phyloP scores from a whole-genome alignment of 2,329 filamentous ascomycete genomes.

The Fusarium praegraminearum region DNA sequence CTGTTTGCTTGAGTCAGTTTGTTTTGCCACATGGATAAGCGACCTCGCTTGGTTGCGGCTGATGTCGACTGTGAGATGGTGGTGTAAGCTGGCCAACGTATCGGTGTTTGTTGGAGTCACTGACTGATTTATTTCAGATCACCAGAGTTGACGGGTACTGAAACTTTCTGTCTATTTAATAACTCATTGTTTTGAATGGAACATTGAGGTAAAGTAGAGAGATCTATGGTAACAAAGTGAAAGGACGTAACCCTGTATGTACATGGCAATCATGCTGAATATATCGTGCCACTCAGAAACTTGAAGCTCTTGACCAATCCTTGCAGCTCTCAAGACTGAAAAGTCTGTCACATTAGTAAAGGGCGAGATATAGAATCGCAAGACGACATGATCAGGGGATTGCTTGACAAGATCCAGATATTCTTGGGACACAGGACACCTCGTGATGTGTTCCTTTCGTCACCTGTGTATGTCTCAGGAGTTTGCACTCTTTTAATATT shows the following conservation, averaged over 20 bases:
- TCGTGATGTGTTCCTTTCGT: too few species aligned
- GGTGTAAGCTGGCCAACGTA: neutral
- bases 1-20: constrained; percentile 25
- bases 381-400: neutral
- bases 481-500: too few species aligned
- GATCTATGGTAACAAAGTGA: neutral
- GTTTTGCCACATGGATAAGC: constrained; percentile 12
- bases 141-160: neutral
- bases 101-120: neutral
- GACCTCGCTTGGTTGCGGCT: neutral
- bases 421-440: neutral
- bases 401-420: neutral
- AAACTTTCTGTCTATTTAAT: neutral
- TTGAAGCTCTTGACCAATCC: too few species aligned
- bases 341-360: neutral
- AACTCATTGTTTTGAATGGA: neutral
- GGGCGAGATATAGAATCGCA: neutral
- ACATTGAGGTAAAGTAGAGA: neutral
- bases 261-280: neutral
- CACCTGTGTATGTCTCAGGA: too few species aligned
- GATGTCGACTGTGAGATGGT: neutral
- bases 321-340: too few species aligned
- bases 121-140: neutral
- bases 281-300: neutral
- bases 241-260: neutral